A percentile compares a stretch with the other conserved stretches of the same genome.
Evolutionary conservation across 352 stramenopile genomes (phyloP).

Genomic region (Pythium scleroteichum): DNA sequence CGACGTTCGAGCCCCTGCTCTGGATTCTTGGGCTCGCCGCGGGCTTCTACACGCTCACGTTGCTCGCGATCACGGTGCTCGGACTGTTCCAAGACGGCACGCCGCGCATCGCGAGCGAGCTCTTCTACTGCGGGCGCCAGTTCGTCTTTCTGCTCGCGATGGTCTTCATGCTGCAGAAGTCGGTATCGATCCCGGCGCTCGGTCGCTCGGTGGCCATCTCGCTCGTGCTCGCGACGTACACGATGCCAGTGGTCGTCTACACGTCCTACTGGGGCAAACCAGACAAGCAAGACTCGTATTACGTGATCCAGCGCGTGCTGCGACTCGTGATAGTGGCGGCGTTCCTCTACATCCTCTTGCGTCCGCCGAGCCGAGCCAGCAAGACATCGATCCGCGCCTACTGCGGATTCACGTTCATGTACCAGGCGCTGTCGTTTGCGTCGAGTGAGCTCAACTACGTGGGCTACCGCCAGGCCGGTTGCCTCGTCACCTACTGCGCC

Average conservation of each 20-base stretch:
- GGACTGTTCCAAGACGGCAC: slow-evolving; percentile 31
- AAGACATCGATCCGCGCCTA: slow-evolving; percentile 13
- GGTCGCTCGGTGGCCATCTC: slow-evolving; percentile 41
- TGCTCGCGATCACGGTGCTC: slow-evolving; percentile 27
- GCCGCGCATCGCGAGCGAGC: slow-evolving; percentile 29
- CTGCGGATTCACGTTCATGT: slow-evolving; percentile 19
- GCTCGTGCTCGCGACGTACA: slow-evolving; percentile 37
- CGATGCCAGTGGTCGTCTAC: slow-evolving; percentile 28
- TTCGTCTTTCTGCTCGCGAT: slow-evolving; percentile 49
- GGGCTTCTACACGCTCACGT: slow-evolving; percentile 34
- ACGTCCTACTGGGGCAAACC: slow-evolving; percentile 15
- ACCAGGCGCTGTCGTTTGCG: slow-evolving; percentile 15
- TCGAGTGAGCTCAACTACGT: slow-evolving; percentile 20
- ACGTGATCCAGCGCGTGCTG: slow-evolving; percentile 4
- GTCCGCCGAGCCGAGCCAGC: slow-evolving; percentile 17
- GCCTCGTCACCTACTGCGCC: slow-evolving; percentile 22
- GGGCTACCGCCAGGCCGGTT: slow-evolving; percentile 8
- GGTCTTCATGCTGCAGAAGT: slow-evolving; percentile 59
- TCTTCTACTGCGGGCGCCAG: slow-evolving; percentile 46
- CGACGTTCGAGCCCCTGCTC: slow-evolving; percentile 65
- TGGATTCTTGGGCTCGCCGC: slow-evolving; percentile 37
- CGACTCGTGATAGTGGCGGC: slow-evolving; percentile 11
- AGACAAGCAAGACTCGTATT: slow-evolving; percentile 7
- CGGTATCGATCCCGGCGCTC: slow-evolving; percentile 45
- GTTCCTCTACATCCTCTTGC: slow-evolving; percentile 23